These are phyloP conservation scores for Allium fistulosum DNA, from an alignment of 106 monocot species.

Conservation along the genomic window DNA sequence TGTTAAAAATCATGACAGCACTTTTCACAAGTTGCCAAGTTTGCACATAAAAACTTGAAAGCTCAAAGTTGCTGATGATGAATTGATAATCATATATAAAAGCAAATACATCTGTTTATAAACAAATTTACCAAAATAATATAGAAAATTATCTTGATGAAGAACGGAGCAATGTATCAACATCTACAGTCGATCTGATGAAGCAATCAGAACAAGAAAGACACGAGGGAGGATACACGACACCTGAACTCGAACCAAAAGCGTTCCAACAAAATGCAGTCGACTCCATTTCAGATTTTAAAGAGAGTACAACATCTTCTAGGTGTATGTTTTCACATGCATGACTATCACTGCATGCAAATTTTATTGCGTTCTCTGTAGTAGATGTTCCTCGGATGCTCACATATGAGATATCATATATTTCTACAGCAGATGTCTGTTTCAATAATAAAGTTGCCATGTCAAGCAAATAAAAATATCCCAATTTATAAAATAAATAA, in stretches of 20 bases:
- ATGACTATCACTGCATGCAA: constrained; percentile 57
- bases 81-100: too few species aligned
- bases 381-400: constrained; percentile 59
- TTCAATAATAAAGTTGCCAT: neutral
- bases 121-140: neutral
- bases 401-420: constrained; percentile 40
- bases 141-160: neutral
- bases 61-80: too few species aligned
- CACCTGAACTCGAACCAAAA: constrained; percentile 31
- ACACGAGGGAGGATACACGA: constrained; percentile 40
- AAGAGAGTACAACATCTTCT: constrained; percentile 39
- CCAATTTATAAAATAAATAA: too few species aligned
- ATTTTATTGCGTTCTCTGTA: constrained; percentile 35
- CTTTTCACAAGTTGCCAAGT: too few species aligned
- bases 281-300: constrained; percentile 27
- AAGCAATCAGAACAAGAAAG: constrained; percentile 11
- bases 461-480: too few species aligned
- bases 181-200: neutral
- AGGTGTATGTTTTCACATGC: constrained; percentile 51
- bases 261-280: constrained; percentile 58
- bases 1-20: too few species aligned
- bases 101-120: too few species aligned
- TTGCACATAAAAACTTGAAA: too few species aligned
- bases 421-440: constrained; percentile 68
- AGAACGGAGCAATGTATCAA: neutral